Evolutionary conservation across 345 rosid genomes (phyloP), one percentile per base, ranked within the genome.

Genomic region (Ailanthus altissimus): DNA sequence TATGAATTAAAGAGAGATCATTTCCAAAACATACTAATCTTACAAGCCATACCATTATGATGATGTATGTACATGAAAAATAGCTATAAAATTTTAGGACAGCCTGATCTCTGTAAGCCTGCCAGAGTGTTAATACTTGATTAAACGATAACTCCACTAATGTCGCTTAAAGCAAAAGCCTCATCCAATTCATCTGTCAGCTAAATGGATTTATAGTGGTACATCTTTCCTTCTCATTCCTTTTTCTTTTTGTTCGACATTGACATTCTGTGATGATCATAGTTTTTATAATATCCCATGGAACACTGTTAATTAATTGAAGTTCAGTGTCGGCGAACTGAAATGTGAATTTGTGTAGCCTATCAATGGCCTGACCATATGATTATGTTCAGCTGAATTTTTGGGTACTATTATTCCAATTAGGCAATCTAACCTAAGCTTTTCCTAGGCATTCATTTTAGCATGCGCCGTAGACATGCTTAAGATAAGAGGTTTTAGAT

Each of bases 91-190:
- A 78, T 68, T 42, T 45, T 71, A 59, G 78, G 56, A 81, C 84
- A 77, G 75, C 80, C 81, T 74, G 80, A 57, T 71, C 25, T 70
- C 76, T 53, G 28, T 36, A 74, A 73, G 64, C 56, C 66, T 77
- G 85, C 82, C 83, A 87, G 88, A 74, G 73, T 81, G 85, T 80
- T 73, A 56, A 50, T 57, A 49, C 75, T 75, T 64, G 72, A 76
- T 46, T 69, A 69, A 70, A 64, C 71, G 45, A 45, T 23, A 49
- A 36, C 67, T 57, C 61, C 38, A 66, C 61, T 74, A 71, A 28
- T 45, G 53, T 83, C 79, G 86, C 88, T 85, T 80, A 80, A 84
- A 86, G 79, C 78, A 66, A 15, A 86, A 82, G 85, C 68, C 63
- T 79, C 64, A 40, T 20, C 36, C 23, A 79, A 80, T 70, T 82